Conservation (phyloP, 176 grass and related monocot genomes). For the Ananas comosus region DNA sequence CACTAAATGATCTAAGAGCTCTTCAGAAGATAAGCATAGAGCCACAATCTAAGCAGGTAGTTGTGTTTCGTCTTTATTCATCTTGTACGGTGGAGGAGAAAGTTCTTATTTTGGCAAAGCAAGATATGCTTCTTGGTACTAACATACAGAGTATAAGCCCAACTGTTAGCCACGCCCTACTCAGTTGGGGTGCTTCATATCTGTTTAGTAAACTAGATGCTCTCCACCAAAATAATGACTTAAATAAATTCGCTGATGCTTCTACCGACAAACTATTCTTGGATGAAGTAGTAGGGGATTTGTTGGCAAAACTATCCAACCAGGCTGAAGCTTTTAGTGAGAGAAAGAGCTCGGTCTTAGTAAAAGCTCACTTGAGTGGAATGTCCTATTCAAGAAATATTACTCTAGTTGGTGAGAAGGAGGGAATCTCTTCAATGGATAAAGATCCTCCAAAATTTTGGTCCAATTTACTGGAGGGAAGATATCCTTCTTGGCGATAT, state of each 20-base stretch:
- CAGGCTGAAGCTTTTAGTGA: constrained; percentile 26
- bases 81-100: constrained; percentile 83
- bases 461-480: constrained; percentile 62
- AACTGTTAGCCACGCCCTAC: constrained; percentile 57
- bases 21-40: constrained; percentile 71
- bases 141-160: constrained; percentile 52
- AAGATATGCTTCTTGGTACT: constrained; percentile 57
- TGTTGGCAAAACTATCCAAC: constrained; percentile 29
- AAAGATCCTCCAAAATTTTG: constrained; percentile 68
- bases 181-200: constrained; percentile 74
- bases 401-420: constrained; percentile 60
- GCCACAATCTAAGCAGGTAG: constrained; percentile 35
- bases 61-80: constrained; percentile 71
- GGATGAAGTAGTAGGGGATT: constrained; percentile 37
- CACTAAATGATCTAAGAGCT: constrained; percentile 61
- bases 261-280: constrained; percentile 29
- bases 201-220: constrained; percentile 59
- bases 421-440: constrained; percentile 45
- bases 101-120: constrained; percentile 62
- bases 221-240: constrained; percentile 31
- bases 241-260: constrained; percentile 24
- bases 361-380: constrained; percentile 47
- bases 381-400: constrained; percentile 53
- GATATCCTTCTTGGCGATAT: constrained; percentile 55
- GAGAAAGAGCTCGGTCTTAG: constrained; percentile 21